phyloP scores from a whole-genome alignment of 2,329 filamentous ascomycete species.

The Ophiocordyceps camponoti-leonardi region DNA sequence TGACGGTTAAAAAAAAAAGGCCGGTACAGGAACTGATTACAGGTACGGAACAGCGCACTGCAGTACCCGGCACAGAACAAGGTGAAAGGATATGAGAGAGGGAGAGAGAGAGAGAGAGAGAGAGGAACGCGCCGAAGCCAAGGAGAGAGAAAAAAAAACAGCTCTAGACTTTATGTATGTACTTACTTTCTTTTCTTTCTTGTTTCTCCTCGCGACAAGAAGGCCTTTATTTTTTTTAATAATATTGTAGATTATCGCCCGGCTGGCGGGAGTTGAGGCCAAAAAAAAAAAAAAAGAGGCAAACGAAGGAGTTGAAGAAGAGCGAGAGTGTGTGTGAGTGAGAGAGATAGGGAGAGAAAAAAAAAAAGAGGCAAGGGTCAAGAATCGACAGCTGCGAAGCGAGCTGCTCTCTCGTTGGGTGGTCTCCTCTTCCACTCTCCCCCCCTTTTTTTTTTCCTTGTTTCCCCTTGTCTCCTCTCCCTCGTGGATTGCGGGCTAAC shows the following conservation, averaged over 20 bases:
- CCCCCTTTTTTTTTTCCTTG: neutral
- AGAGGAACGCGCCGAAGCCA: neutral
- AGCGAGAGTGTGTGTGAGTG: neutral
- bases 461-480: neutral
- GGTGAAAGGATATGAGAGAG: too few species aligned
- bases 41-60: too few species aligned
- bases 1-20: neutral
- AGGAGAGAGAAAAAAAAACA: neutral
- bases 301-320: neutral
- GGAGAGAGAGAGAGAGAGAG: too few species aligned
- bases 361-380: too few species aligned
- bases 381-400: too few species aligned
- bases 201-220: neutral
- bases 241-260: neutral
- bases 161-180: too few species aligned
- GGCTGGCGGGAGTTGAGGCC: too few species aligned
- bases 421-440: constrained; percentile 3
- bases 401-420: too few species aligned
- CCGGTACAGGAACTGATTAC: neutral
- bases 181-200: neutral
- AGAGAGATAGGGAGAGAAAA: too few species aligned
- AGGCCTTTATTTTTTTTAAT: too few species aligned
- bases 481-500: constrained; percentile 9
- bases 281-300: too few species aligned
- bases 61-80: too few species aligned